Base-by-base conservation (phyloP, 1,139 yeast species). In the Sugiyamaella grinbergsii region DNA sequence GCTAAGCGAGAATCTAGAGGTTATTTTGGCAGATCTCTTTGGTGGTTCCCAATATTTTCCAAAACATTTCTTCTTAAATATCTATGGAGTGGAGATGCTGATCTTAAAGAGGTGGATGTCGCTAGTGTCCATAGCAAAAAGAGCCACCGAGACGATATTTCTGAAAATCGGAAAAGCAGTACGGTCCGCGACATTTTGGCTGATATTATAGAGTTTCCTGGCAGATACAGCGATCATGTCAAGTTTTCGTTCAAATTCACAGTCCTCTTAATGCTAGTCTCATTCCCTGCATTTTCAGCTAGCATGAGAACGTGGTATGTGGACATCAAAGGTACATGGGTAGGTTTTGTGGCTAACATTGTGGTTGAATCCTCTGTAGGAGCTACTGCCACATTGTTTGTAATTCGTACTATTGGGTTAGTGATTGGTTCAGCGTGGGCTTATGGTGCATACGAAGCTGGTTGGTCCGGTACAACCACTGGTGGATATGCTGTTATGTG, bases 341-440 rank as follows among this genome's bases (percentile, higher is more conserved):
- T 76, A 8, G 81, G 80, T 22, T 77, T 77, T 64, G 78, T 76
- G 5, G 77, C 79, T 50, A 73, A 75, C 42, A 59, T 77, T 42
- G 76, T 76, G 16, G 53, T 76, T 19, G 81, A 77, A 54, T 76
- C 79, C 0, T 75, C 78, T 5, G 72, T 77, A 16, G 81, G 81
- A 5, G 76, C 74, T n/a, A 76, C 81, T 0, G 69, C 74, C 42
- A 73, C 71, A 64, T 74, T 74, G 4, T 73, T 74, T 53, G 68
- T 76, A 43, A 58, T 75, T 1, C 69, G 81, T 57, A 73, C 74
- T 2, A 71, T 76, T 15, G 80, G 80, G 18, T 73, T 77, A 5
- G 61, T 74, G 2, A 43, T 65, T 5, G 81, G 81, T 13, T 72
- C 80, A 2, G 71, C 76, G 0, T 76, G 79, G 79, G 80, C 77